A percentile compares a stretch with the other conserved stretches of the same genome.
phyloP scores from a whole-genome alignment of 768 basidiomycete genomes.

The Termitomyces sp. region DNA sequence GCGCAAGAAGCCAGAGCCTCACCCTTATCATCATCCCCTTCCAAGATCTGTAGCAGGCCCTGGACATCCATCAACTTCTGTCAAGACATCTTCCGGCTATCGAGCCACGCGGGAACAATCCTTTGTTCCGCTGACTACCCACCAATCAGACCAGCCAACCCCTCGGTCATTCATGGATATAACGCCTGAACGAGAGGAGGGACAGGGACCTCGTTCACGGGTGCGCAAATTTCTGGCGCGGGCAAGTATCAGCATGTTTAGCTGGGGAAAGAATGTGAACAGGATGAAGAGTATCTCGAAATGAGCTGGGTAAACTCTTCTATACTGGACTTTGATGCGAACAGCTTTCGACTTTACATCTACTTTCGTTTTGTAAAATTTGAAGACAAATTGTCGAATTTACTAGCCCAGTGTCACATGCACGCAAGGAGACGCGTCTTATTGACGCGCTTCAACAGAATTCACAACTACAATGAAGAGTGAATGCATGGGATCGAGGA shows the following conservation, averaged over 20 bases:
- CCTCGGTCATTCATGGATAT: conserved; percentile 34
- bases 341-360: neutral
- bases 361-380: conserved; percentile 10
- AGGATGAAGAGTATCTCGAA: conserved; percentile 6
- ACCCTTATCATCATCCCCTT: conserved; percentile 1
- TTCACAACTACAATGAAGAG: neutral
- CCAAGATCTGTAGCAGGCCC: neutral
- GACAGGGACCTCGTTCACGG: neutral
- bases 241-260: conserved; percentile 13
- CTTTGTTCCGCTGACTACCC: neutral
- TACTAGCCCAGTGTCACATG: neutral
- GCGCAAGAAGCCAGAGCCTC: conserved; percentile 12
- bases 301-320: neutral
- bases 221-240: conserved; percentile 14
- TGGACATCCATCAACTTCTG: neutral
- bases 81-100: conserved; percentile 8
- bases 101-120: conserved; percentile 8
- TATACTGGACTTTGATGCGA: neutral
- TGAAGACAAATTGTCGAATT: neutral
- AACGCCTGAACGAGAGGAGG: conserved; percentile 21
- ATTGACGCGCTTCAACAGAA: neutral
- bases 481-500: neutral
- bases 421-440: neutral
- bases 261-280: conserved; percentile 14
- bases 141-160: neutral